phyloP scores from a whole-genome alignment of 2,329 filamentous ascomycete species.

The Penicillium sumatraense region DNA sequence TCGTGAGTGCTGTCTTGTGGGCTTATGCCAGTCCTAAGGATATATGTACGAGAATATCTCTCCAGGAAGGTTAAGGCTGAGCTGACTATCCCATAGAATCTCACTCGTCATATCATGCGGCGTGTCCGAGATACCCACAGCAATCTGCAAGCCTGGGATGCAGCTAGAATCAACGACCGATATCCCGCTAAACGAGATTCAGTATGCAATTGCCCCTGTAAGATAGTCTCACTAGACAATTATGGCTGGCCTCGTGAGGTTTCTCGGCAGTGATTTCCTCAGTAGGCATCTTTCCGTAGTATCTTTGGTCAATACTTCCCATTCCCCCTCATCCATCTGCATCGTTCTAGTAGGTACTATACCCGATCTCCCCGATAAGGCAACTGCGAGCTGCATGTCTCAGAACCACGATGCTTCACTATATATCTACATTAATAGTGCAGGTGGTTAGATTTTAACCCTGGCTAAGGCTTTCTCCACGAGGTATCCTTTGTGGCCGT shows the following conservation, averaged over 20 bases:
- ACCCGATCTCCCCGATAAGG: background rate
- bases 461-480: background rate
- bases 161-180: background rate
- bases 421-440: background rate
- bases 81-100: background rate
- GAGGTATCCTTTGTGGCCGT: background rate
- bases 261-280: background rate
- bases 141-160: background rate
- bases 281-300: background rate
- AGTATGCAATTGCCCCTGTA: background rate
- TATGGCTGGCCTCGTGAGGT: background rate
- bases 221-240: background rate
- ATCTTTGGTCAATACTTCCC: background rate
- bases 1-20: background rate
- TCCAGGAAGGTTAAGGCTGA: background rate
- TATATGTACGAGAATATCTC: background rate
- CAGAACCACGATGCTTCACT: background rate
- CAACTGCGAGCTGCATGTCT: conserved; percentile 2
- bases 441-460: background rate
- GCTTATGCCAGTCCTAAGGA: background rate
- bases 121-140: background rate
- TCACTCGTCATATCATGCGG: background rate
- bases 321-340: background rate
- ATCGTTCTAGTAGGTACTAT: background rate
- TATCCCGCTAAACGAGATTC: background rate